Conservation (phyloP, 176 grass and related monocot species). For the Rhynchospora pubera region DNA sequence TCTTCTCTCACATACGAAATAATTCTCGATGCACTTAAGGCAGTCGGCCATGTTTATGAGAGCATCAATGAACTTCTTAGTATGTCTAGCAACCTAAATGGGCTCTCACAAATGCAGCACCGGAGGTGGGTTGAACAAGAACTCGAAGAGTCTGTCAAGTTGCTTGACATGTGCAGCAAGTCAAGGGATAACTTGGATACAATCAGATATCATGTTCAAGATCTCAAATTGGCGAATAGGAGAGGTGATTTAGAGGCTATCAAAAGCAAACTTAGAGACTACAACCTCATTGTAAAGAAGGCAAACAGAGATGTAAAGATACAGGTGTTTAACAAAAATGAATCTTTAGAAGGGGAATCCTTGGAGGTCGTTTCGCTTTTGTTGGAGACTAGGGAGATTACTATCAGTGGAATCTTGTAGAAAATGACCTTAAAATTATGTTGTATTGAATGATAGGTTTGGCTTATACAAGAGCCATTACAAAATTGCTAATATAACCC, state of each 20-base stretch:
- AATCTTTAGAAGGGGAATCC: slow-evolving; percentile 10
- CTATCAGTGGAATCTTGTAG: no score
- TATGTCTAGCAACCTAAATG: slow-evolving; percentile 36
- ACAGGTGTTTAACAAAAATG: slow-evolving; percentile 15
- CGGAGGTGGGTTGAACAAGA: slow-evolving; percentile 28
- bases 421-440: no score
- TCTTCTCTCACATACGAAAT: background rate
- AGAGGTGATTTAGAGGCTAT: slow-evolving; percentile 26
- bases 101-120: slow-evolving; percentile 24
- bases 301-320: slow-evolving; percentile 45
- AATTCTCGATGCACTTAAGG: slow-evolving; percentile 1
- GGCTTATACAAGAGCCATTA: no score
- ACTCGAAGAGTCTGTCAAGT: slow-evolving; percentile 2
- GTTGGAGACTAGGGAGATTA: slow-evolving; percentile 31
- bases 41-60: slow-evolving; percentile 11
- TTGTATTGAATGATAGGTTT: no score
- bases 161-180: slow-evolving; percentile 28
- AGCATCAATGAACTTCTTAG: slow-evolving; percentile 21
- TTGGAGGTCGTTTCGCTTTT: background rate
- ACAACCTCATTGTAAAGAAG: slow-evolving; percentile 26
- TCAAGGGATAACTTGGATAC: slow-evolving; percentile 36
- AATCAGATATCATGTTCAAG: slow-evolving; percentile 34
- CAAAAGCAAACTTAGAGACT: slow-evolving; percentile 34
- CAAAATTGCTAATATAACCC: no score
- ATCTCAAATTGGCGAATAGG: slow-evolving; percentile 22